A percentile compares a stretch with the other conserved stretches of the same genome.
These are phyloP conservation scores for Sphaerulina musiva DNA, from an alignment of 2,329 filamentous ascomycete genomes.

Conservation along the genomic window DNA sequence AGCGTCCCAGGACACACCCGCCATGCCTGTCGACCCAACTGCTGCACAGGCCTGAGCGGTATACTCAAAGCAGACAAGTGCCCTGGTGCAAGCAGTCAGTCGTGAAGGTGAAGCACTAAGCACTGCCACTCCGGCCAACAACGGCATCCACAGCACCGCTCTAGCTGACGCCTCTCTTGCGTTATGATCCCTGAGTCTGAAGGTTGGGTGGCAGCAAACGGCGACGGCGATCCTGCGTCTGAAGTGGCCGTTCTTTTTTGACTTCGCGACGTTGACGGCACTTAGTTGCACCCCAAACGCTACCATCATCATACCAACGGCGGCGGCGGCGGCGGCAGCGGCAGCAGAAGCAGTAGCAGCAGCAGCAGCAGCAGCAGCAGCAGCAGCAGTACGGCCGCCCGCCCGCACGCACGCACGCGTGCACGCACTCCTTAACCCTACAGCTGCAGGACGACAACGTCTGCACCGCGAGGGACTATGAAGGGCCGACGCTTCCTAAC, in stretches of 20 bases:
- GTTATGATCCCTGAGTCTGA: constrained; percentile 24
- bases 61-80: constrained; percentile 5
- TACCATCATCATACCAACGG: constrained; percentile 2
- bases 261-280: constrained; percentile 1
- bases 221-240: constrained; percentile 14
- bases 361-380: too few species aligned
- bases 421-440: not conserved
- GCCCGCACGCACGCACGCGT: too few species aligned
- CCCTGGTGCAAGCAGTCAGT: not conserved
- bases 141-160: constrained; percentile 9
- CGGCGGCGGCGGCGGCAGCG: not conserved
- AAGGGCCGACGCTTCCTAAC: not conserved
- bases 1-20: not conserved
- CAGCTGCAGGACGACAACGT: constrained; percentile 1
- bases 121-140: constrained; percentile 13
- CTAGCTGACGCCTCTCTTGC: constrained; percentile 23
- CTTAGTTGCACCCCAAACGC: not conserved
- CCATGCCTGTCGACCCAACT: constrained; percentile 2
- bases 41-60: not conserved
- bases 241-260: not conserved
- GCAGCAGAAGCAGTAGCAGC: too few species aligned
- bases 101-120: not conserved
- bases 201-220: constrained; percentile 24
- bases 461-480: constrained; percentile 2
- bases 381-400: too few species aligned